Percentiles rank a stretch among this genome's conserved stretches.
Conservation (phyloP, 495 filamentous ascomycete genomes). For the Durotheca rogersii region DNA sequence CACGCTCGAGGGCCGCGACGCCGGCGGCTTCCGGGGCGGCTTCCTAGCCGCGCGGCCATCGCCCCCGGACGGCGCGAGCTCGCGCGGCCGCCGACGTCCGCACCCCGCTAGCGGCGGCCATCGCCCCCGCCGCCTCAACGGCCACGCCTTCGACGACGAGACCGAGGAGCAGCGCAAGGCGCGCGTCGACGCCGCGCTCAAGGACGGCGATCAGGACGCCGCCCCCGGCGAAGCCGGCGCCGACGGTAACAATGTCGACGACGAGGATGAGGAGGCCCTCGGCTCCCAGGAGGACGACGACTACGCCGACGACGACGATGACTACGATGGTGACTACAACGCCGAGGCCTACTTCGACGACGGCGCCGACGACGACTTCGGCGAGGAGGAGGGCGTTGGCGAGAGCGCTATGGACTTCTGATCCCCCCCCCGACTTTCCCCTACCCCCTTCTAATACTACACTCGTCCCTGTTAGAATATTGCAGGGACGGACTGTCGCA, state of each 20-base stretch:
- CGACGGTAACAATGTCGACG: conserved; percentile 36
- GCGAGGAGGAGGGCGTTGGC: conserved; percentile 48
- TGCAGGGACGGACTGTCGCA: too few relatives aligned
- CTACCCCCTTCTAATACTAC: too few relatives aligned
- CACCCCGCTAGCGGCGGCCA: too few relatives aligned
- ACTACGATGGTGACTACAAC: conserved; percentile 55
- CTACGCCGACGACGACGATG: conserved; percentile 49
- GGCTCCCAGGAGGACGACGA: conserved; percentile 45
- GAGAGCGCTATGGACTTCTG: conserved; percentile 40
- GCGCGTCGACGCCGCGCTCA: conserved; percentile 35
- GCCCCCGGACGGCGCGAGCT: too few relatives aligned
- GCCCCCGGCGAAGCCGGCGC: conserved; percentile 10
- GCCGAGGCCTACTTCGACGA: conserved; percentile 56
- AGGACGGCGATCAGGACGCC: conserved; percentile 36
- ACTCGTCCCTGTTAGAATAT: too few relatives aligned
- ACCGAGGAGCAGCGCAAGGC: conserved; percentile 46
- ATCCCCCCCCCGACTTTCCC: too few relatives aligned
- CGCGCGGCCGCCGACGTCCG: too few relatives aligned
- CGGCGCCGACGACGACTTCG: conserved; percentile 48
- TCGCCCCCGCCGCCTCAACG: conserved; percentile 23
- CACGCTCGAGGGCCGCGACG: conserved; percentile 49
- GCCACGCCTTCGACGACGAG: conserved; percentile 33
- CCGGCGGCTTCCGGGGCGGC: conserved; percentile 25
- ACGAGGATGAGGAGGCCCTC: conserved; percentile 50
- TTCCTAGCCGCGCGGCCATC: too few relatives aligned